Percentiles rank a stretch among this genome's conserved stretches.
These are phyloP conservation scores for Tieghemiomyces parasiticus DNA, from an alignment of 192 early-diverging fungal genomes.

Conservation along the genomic window DNA sequence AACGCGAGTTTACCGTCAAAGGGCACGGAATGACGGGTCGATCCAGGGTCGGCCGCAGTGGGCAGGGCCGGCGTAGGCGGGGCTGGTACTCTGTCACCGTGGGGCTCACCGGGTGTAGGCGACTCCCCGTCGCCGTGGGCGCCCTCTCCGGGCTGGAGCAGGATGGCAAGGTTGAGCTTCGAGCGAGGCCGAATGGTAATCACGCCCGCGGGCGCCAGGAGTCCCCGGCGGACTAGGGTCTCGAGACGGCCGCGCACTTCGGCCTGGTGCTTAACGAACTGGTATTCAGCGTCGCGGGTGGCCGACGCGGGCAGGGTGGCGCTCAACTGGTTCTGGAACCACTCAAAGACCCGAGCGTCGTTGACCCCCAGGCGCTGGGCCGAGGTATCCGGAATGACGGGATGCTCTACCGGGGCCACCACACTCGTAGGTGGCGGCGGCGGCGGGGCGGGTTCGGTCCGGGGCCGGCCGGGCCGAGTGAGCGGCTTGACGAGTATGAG, in stretches of 20 bases:
- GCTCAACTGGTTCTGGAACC: neutral
- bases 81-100: no score
- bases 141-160: constrained; percentile 32
- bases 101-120: neutral
- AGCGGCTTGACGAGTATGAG: neutral
- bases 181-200: constrained; percentile 45
- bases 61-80: neutral
- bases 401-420: neutral
- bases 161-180: constrained; percentile 52
- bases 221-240: constrained; percentile 48
- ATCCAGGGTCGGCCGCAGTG: no score
- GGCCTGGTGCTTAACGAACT: constrained; percentile 43
- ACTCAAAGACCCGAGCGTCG: no score
- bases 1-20: constrained; percentile 61
- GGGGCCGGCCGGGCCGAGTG: neutral
- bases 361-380: no score
- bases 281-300: neutral
- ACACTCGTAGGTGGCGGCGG: neutral
- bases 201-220: constrained; percentile 35
- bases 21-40: constrained; percentile 6
- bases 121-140: neutral
- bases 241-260: constrained; percentile 56
- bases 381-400: neutral
- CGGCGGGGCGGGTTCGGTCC: no score
- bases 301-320: neutral